Evolutionary conservation across 2,329 filamentous ascomycete species (phyloP), one percentile per base, ranked within the genome.

Genomic region (Paraphoma sp.): DNA sequence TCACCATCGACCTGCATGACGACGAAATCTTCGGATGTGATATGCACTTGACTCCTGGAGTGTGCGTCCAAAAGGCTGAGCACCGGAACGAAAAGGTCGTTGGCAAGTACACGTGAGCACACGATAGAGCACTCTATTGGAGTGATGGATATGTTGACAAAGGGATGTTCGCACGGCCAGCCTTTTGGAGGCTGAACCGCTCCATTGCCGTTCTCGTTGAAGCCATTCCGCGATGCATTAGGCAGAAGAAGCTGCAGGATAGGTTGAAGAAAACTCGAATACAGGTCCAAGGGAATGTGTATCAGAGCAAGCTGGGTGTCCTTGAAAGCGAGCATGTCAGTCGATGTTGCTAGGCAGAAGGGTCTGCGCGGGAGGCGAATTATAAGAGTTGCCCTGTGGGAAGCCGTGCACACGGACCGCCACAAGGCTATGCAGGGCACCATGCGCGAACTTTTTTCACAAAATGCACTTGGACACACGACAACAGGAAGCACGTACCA

Each of bases 101-200:
- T 82, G 6, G 91, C 90, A 79, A 92, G 89, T 42, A 86, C 83
- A 56, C 87, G 86, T 60, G 94, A 90, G 73, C 94, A 98, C 51
- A 96, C 92, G 50, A 99, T 85, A 4, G 93, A 97, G 79, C 92
- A 96, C 77, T 97, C 95, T 53, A 96, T 86, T 0, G 93, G 92
- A 0, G 93, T 98, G 69, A 98, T 86, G 60, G 92, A 96, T 65
- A 99, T 88, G 76, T 98, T 98, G 74, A 97, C 85, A 76, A 99
- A 98, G 44, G 88, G 87, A 77, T 95, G 90, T 71, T 82, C 81
- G 60, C 75, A 81, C 14, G 78, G 79, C 83, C 79, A 82, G 14
- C 75, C 72, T 53, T 72, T 76, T 23, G 69, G 70, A 16, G 72
- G 65, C 51, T 71, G 72, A 8, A 74, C 71, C 36, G 71, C 70